Evolutionary conservation across 306 rosid species (phyloP), one percentile per base, ranked within the genome.

Genomic region (Gleditsia sinensis): DNA sequence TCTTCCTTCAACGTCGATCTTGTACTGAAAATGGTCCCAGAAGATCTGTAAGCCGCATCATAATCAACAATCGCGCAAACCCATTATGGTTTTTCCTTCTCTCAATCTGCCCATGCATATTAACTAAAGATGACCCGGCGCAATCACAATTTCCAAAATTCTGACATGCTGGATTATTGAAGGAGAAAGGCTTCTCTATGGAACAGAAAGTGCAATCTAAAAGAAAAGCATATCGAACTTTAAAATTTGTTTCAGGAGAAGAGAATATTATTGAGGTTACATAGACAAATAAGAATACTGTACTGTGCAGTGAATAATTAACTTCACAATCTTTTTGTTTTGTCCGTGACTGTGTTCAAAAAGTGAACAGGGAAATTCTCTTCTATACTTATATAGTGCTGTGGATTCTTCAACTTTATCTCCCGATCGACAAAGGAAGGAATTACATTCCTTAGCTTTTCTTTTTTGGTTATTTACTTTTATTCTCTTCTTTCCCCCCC

Each of bases 331-430:
- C 82, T 72, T 28, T 74, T 61, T 48, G 84, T 68, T 19, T 53
- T 75, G 85, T 67, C 80, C 89, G 68, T 67, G n/a, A n/a, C n/a
- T n/a, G 71, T 57, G 67, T 70, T 67, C n/a, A 37, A 50, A 82
- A 77, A 71, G 79, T 67, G 69, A 49, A 59, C 73, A 74, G 40
- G 16, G 57, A 73, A 36, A 21, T 72, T 76, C 82, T 57, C 50
- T 43, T 72, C 78, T 56, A 80, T 85, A 58, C 27, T 21, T 6
- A 79, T 14, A 25, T 54, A 70, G 80, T 70, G 83, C 75, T 65
- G 64, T 36, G 54, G 88, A 90, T 84, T 89, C 90, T 84, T 87
- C 85, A 63, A 71, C 86, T 81, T 88, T 86, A 80, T 82, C 80
- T 83, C 33, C 28, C n/a, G n/a, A n/a, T n/a, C n/a, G 72, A 82